Percentiles rank a stretch among this genome's conserved stretches.
These are phyloP conservation scores for Raddia guianensis DNA, from an alignment of 176 grass and related monocot genomes.

Conservation along the genomic window DNA sequence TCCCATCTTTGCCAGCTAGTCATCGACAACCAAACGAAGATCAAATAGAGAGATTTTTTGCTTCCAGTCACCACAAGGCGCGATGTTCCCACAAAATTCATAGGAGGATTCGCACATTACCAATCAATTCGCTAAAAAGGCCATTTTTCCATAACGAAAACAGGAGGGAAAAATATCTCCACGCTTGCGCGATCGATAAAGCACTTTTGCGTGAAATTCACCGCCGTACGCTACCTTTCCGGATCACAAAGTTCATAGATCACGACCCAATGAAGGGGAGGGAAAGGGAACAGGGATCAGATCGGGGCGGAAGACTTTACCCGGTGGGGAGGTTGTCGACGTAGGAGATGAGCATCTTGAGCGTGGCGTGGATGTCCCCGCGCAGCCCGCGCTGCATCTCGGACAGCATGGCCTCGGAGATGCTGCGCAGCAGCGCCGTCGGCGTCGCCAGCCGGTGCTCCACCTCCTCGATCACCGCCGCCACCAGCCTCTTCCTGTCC, in stretches of 20 bases:
- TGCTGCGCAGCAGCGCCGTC: conserved; percentile 69
- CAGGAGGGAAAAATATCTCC: background rate
- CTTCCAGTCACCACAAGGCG: background rate
- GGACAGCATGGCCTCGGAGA: conserved; percentile 75
- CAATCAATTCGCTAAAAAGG: background rate
- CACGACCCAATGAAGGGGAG: background rate
- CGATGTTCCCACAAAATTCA: background rate
- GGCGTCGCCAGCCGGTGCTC: conserved; percentile 71
- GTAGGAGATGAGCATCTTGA: conserved; percentile 97
- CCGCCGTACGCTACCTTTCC: background rate
- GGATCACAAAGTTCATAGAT: conserved; percentile 32
- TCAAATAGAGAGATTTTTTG: background rate
- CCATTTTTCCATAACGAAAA: background rate
- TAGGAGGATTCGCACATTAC: conserved; percentile 21
- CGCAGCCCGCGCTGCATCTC: conserved; percentile 91
- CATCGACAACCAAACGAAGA: conserved; percentile 2
- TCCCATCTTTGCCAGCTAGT: background rate
- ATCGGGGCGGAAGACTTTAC: conserved; percentile 39
- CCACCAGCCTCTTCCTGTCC: conserved; percentile 40
- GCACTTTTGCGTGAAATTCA: background rate
- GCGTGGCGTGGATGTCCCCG: conserved; percentile 52
- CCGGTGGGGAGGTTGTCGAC: conserved; percentile 89
- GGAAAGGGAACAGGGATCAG: conserved; percentile 19
- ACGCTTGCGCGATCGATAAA: background rate
- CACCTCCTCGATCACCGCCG: conserved; percentile 65